A percentile compares a stretch with the other conserved stretches of the same genome.
Conservation (phyloP, 805 yeast species). For the Lachancea thermotolerans region DNA sequence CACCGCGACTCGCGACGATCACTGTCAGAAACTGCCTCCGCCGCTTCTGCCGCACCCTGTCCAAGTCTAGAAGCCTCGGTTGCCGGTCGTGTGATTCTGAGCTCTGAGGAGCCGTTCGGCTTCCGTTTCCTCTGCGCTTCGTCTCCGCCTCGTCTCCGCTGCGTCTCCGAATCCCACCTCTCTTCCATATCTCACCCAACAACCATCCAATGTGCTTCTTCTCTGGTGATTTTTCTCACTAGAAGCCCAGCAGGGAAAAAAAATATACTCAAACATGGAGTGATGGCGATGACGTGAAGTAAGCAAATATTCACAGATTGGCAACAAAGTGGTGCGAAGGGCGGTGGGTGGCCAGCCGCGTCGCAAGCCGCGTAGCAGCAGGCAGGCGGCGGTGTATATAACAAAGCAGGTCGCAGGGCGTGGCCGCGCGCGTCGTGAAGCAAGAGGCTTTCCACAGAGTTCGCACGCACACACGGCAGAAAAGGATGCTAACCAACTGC, state of each 20-base stretch:
- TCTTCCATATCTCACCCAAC: too few relatives aligned
- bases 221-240: background rate
- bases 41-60: too few relatives aligned
- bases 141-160: too few relatives aligned
- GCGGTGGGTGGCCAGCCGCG: background rate
- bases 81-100: too few relatives aligned
- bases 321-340: background rate
- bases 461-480: background rate
- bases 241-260: background rate
- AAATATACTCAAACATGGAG: background rate
- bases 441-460: background rate
- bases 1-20: too few relatives aligned
- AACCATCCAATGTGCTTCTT: background rate
- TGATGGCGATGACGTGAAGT: background rate
- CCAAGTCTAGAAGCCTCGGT: too few relatives aligned
- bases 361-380: too few relatives aligned
- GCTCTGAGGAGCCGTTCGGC: too few relatives aligned
- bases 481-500: conserved; percentile 17
- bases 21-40: too few relatives aligned
- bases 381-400: background rate
- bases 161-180: too few relatives aligned
- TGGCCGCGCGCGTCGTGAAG: background rate
- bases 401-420: background rate
- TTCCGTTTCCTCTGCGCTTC: too few relatives aligned
- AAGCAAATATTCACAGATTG: background rate